Evolutionary conservation across 805 yeast species (phyloP).

Genomic region (Sugiyamaella smithiae): DNA sequence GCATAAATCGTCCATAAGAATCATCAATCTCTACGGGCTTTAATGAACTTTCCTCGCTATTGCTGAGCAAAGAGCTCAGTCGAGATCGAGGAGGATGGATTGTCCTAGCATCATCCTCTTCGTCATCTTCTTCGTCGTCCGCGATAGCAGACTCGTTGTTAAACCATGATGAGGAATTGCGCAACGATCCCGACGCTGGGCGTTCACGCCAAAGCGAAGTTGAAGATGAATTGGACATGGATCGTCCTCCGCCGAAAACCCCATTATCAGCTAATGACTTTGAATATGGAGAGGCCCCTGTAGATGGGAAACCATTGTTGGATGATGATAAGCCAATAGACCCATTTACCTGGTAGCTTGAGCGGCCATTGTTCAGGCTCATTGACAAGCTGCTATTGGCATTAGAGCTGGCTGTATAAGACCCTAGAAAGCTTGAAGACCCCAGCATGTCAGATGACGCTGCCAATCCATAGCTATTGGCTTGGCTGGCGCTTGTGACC

Average conservation of each 20-base stretch:
- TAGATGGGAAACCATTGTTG: not conserved
- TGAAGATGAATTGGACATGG: constrained; percentile 13
- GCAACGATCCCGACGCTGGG: constrained; percentile 5
- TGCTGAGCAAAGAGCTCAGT: constrained; percentile 2
- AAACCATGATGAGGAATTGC: constrained; percentile 7
- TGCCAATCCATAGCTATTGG: not conserved
- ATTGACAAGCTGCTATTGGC: not conserved
- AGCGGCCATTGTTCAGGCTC: not conserved
- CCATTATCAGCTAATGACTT: not conserved
- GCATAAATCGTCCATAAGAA: constrained; percentile 48
- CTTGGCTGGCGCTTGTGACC: not conserved
- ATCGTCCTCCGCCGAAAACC: constrained; percentile 4
- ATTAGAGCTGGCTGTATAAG: not conserved
- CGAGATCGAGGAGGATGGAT: constrained; percentile 1
- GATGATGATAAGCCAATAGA: constrained; percentile 1
- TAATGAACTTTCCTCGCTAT: not conserved
- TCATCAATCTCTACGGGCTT: not conserved
- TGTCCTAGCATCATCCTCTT: constrained; percentile 34
- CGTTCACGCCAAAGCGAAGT: constrained; percentile 16
- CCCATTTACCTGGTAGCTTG: not conserved
- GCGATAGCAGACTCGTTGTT: constrained; percentile 36
- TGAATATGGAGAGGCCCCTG: constrained; percentile 10
- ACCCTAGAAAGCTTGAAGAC: not conserved
- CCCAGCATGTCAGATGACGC: not conserved
- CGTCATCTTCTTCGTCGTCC: constrained; percentile 42